Evolutionary conservation across 257 asterid genomes (phyloP), one percentile per base, ranked within the genome.

Genomic region (Leonotis leonurus): DNA sequence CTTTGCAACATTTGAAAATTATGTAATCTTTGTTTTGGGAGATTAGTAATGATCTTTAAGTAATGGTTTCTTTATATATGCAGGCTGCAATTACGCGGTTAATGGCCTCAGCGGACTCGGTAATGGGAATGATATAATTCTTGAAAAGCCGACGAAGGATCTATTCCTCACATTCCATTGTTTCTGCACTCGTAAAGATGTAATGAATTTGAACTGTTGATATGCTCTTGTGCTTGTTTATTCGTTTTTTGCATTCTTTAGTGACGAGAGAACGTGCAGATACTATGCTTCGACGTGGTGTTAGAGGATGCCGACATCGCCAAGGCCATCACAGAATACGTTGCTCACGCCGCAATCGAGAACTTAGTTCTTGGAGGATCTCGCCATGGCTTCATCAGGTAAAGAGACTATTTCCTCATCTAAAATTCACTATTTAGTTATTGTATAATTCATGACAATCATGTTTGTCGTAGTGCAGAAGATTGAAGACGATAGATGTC

Each of bases 101-200:
- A 54, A 56, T 24, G 83, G 69, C 59, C 39, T 60, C 3, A 67
- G 33, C 55, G 81, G 73, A 61, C 69, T 61, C 44, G 36, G 62
- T 43, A 14, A 52, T 53, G 48, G 73, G 7, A 73, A 59, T 5
- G 75, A 56, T 44, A 76, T 74, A 44, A 73, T 53, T 9, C 56
- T 80, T 45, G 89, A 81, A 17, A 81, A 75, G 64, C 82, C 73
- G 30, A 79, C 81, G n/a, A 76, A 73, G 48, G 96, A 89, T 4
- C 44, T 92, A 8, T 83, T 92, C 68, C 72, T 80, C 60, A 77
- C 89, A 27, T 92, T 82, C 72, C 99, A 86, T 74, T 89, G 97
- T 76, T 89, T 77, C 60, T 92, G 99, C 64, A 78, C 84, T 0
- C 83, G 95, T 22, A 91, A 91, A 83, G 90, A 88, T 36, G 98